Evolutionary conservation across 169 alveolate genomes (phyloP), one percentile per base, ranked within the genome.

Genomic region (Perkinsus chesapeaki): DNA sequence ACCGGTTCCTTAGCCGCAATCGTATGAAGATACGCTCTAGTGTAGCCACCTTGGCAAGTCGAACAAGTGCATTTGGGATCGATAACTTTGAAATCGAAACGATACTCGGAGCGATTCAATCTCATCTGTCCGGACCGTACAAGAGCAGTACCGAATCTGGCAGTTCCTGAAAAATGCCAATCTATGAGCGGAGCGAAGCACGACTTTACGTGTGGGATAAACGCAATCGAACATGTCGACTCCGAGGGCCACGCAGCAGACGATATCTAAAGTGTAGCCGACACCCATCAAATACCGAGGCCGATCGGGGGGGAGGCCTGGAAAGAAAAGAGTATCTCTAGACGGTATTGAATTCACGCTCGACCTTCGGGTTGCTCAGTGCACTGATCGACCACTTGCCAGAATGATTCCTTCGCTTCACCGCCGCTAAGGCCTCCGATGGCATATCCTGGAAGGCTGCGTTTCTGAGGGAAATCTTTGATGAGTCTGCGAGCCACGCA

Each of bases 391-490:
- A 98, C 99, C 12, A 98, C 97, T 94, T 96, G 97, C 98, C 99
- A 98, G 96, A 99, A 99, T 91, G 97, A 98, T 38, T 94, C 97
- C 94, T 99, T 99, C 92, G 97, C 98, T 95, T 99, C 99, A 0
- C 99, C 99, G 36, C 99, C 99, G 19, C 99, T 97, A 73, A 99
- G 97, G 0, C 99, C 99, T 0, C 99, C 99, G 38, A 99, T 98
- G 39, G 99, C 99, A 96, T 98, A 98, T 10, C 99, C 99, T 31
- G 99, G 99, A 39, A 97, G 96, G 92, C 98, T 96, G 95, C 98
- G 96, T 39, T 94, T 93, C 72, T 96, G 95, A 95, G 23, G 82
- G 82, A 9, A 23, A 43, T 9, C 60, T 16, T 43, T 43, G 60
- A 5, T 47, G 72, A 47, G n/a, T n/a, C n/a, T n/a, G n/a, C n/a